Percentiles rank a stretch among this genome's conserved stretches.
Evolutionary conservation across 352 stramenopile species (phyloP).

Genomic region (Globisporangium iwayamae): DNA sequence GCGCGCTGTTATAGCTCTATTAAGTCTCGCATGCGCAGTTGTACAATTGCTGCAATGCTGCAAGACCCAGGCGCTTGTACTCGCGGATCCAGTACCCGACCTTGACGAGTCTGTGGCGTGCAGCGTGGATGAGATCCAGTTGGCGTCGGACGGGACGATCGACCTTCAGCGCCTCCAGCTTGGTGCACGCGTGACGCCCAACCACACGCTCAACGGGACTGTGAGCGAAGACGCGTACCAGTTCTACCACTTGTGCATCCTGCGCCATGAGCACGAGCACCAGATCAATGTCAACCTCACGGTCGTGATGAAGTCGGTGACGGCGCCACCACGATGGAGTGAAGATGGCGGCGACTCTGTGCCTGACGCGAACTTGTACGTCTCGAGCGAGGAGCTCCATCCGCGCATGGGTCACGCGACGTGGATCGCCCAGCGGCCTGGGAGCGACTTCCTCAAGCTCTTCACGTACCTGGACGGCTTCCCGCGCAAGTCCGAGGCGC

Average conservation of each 20-base stretch:
- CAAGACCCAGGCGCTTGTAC: neutral
- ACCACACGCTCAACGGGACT: slow-evolving; percentile 63
- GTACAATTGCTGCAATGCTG: slow-evolving; percentile 1
- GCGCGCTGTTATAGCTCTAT: neutral
- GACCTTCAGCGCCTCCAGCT: slow-evolving; percentile 38
- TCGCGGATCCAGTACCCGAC: neutral
- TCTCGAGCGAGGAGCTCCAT: slow-evolving; percentile 65
- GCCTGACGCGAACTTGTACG: slow-evolving; percentile 57
- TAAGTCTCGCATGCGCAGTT: neutral
- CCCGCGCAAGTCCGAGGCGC: slow-evolving; percentile 41
- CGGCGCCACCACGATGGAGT: too few relatives aligned
- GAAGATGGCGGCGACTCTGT: too few relatives aligned
- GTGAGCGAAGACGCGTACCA: slow-evolving; percentile 48
- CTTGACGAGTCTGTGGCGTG: slow-evolving; percentile 19
- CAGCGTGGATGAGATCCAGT: slow-evolving; percentile 62
- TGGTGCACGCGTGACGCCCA: slow-evolving; percentile 51
- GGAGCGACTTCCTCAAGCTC: slow-evolving; percentile 57
- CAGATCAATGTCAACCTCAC: slow-evolving; percentile 62
- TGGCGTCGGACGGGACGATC: slow-evolving; percentile 66
- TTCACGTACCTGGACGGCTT: slow-evolving; percentile 81
- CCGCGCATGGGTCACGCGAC: slow-evolving; percentile 56
- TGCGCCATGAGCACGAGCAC: slow-evolving; percentile 77
- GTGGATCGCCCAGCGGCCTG: slow-evolving; percentile 65
- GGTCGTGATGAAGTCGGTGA: slow-evolving; percentile 9
- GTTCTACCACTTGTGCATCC: slow-evolving; percentile 75